phyloP scores from a whole-genome alignment of 2,329 filamentous ascomycete genomes.

The Elsinoe fawcettii region DNA sequence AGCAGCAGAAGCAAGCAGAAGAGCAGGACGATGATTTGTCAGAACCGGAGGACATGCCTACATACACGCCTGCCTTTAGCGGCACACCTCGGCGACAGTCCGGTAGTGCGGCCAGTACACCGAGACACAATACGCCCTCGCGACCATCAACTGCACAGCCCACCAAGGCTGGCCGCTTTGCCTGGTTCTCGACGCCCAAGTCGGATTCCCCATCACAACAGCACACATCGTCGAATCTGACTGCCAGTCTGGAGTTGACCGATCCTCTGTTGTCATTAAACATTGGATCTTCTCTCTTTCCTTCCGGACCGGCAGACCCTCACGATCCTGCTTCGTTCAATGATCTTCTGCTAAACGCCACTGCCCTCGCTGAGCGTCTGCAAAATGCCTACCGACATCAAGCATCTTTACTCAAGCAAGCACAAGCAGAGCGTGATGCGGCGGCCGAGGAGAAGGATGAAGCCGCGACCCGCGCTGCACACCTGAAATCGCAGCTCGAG shows the following conservation, averaged over 20 bases:
- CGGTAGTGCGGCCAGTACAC: not conserved
- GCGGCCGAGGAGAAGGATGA: constrained; percentile 56
- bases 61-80: constrained; percentile 30
- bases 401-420: constrained; percentile 43
- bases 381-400: constrained; percentile 51
- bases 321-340: constrained; percentile 49
- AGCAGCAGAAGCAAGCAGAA: constrained; percentile 9
- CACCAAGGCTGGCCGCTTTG: constrained; percentile 15
- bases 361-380: constrained; percentile 46
- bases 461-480: constrained; percentile 48
- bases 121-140: constrained; percentile 4
- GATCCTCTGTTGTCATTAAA: constrained; percentile 51
- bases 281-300: constrained; percentile 47
- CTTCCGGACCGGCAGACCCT: constrained; percentile 42
- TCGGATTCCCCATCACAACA: constrained; percentile 15
- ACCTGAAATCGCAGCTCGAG: constrained; percentile 54
- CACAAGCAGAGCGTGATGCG: constrained; percentile 47
- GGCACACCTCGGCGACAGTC: constrained; percentile 17
- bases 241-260: constrained; percentile 12
- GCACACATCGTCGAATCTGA: constrained; percentile 12
- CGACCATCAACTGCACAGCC: constrained; percentile 14
- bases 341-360: constrained; percentile 49
- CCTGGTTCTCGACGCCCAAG: constrained; percentile 28
- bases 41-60: constrained; percentile 29
- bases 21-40: constrained; percentile 22